Evolutionary conservation across 305 asterid species (phyloP).

Genomic region (Salvia sclarea): DNA sequence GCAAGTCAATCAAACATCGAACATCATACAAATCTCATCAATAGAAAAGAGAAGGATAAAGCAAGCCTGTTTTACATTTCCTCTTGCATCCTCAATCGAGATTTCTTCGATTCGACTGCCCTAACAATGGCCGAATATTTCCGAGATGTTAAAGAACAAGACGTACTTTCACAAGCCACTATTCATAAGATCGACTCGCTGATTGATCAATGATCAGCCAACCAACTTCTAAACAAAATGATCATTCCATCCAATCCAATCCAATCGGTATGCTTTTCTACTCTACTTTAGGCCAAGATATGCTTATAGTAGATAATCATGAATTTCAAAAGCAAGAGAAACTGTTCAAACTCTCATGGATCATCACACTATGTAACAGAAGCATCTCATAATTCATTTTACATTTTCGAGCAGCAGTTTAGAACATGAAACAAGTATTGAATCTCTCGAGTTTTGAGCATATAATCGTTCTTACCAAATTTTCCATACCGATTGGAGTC

Average conservation of each 20-base stretch:
- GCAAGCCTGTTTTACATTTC: neutral
- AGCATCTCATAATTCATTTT: neutral
- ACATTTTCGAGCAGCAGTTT: slow-evolving; percentile 10
- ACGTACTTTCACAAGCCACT: neutral
- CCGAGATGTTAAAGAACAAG: neutral
- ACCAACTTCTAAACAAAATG: neutral
- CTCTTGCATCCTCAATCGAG: neutral
- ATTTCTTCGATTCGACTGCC: neutral
- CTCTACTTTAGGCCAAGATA: neutral
- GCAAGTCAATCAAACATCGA: too few relatives aligned
- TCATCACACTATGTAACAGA: neutral
- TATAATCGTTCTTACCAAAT: slow-evolving; percentile 31
- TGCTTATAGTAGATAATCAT: neutral
- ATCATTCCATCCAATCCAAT: neutral
- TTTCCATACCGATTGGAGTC: slow-evolving; percentile 34
- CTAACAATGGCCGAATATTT: neutral
- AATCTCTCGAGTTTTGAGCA: slow-evolving; percentile 31
- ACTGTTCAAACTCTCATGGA: neutral
- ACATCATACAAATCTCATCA: too few relatives aligned
- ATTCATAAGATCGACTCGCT: neutral
- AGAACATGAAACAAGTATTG: slow-evolving; percentile 26
- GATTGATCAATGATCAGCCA: too few relatives aligned
- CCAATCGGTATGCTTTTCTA: neutral
- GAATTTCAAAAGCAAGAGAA: neutral
- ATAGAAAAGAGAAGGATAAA: neutral